Evolutionary conservation across 2,329 filamentous ascomycete species (phyloP).

Genomic region (Cephalotrichum gorgonifer): DNA sequence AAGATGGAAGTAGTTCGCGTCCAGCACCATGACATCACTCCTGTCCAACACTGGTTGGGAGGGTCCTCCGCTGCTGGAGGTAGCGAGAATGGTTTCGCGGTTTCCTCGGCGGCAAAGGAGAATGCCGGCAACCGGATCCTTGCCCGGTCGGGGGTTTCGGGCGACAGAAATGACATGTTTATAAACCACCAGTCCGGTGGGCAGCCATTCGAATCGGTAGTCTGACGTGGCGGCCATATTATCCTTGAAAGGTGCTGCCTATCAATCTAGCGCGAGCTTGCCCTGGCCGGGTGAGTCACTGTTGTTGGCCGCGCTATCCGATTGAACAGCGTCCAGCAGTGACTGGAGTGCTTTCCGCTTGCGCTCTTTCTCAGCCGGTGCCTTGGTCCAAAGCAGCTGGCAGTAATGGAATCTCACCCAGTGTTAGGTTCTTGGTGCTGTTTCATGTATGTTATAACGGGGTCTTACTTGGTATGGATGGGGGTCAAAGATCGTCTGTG

Average conservation of each 20-base stretch:
- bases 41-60: background rate
- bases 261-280: background rate
- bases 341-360: too few species aligned
- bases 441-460: too few species aligned
- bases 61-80: background rate
- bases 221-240: background rate
- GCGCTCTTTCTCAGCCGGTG: too few species aligned
- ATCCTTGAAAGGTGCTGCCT: background rate
- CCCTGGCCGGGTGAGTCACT: background rate
- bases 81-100: background rate
- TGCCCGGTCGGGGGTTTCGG: background rate
- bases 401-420: too few species aligned
- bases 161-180: background rate
- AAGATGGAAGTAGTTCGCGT: constrained; percentile 16
- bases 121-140: background rate
- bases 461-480: too few species aligned
- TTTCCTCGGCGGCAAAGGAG: background rate
- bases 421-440: too few species aligned
- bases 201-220: background rate
- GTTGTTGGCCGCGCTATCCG: too few species aligned
- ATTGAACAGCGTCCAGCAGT: too few species aligned
- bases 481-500: too few species aligned
- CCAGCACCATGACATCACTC: background rate
- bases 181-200: background rate
- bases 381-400: too few species aligned